Conservation (phyloP, 75 land plant genomes). For the Azolla pinnata region DNA sequence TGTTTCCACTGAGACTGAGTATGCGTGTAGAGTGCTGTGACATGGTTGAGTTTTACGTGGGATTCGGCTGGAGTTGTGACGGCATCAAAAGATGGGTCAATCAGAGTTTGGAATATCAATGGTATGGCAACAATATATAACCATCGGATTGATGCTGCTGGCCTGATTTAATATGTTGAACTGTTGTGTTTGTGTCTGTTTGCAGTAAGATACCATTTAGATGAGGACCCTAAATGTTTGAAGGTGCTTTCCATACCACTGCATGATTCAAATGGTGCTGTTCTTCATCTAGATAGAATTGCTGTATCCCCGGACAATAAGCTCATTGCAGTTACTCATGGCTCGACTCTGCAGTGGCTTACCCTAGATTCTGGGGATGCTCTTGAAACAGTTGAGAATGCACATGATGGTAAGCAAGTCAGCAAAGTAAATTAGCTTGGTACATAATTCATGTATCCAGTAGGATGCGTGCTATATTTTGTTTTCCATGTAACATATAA, state of each 20-base stretch:
- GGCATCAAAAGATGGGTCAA: conserved; percentile 94
- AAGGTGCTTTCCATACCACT: conserved; percentile 78
- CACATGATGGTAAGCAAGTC: conserved; percentile 92
- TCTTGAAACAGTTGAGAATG: conserved; percentile 79
- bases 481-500: background rate
- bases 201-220: conserved; percentile 85
- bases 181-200: too few relatives aligned
- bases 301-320: conserved; percentile 76
- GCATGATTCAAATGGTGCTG: conserved; percentile 48
- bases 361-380: conserved; percentile 65
- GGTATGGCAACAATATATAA: too few relatives aligned
- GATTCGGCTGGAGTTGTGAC: conserved; percentile 83
- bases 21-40: conserved; percentile 99
- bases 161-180: too few relatives aligned
- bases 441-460: too few relatives aligned
- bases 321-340: conserved; percentile 66
- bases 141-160: background rate
- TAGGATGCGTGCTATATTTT: background rate
- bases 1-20: background rate
- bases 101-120: conserved; percentile 94
- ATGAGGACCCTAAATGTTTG: conserved; percentile 96
- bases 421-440: too few relatives aligned
- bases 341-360: conserved; percentile 82
- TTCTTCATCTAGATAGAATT: conserved; percentile 69
- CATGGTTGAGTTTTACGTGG: conserved; percentile 78